Evolutionary conservation across 2,329 filamentous ascomycete species (phyloP).

Genomic region (Fusarium pseudocircinatum): DNA sequence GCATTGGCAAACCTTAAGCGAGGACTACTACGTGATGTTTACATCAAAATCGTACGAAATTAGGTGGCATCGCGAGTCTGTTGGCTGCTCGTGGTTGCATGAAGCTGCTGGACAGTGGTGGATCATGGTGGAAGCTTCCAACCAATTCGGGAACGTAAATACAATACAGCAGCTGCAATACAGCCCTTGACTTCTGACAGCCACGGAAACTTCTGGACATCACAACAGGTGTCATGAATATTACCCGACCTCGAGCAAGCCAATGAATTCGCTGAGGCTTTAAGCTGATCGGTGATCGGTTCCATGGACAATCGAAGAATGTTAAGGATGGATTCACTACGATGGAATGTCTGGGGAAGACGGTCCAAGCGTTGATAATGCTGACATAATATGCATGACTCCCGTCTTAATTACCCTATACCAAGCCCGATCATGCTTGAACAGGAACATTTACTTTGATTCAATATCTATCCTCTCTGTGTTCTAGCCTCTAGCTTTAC

Average conservation of each 20-base stretch:
- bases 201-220: not conserved
- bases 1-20: slow-evolving; percentile 12
- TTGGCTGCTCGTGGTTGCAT: slow-evolving; percentile 16
- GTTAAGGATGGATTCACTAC: not conserved
- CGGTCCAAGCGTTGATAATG: not conserved
- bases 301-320: not conserved
- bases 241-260: not conserved
- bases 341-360: not conserved
- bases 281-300: not conserved
- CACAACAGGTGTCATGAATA: not conserved
- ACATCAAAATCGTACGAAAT: slow-evolving; percentile 29
- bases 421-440: too few relatives aligned
- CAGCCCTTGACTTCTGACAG: not conserved
- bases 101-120: slow-evolving; percentile 32
- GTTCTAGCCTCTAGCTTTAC: not conserved
- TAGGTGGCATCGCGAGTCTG: not conserved
- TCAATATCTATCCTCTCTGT: not conserved
- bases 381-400: not conserved
- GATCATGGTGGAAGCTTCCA: slow-evolving; percentile 39
- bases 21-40: slow-evolving; percentile 4
- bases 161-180: not conserved
- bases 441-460: not conserved
- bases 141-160: not conserved
- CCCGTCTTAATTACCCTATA: not conserved
- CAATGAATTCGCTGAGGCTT: not conserved